phyloP scores from a whole-genome alignment of 768 basidiomycete species.

The Pisolithus microcarpus region DNA sequence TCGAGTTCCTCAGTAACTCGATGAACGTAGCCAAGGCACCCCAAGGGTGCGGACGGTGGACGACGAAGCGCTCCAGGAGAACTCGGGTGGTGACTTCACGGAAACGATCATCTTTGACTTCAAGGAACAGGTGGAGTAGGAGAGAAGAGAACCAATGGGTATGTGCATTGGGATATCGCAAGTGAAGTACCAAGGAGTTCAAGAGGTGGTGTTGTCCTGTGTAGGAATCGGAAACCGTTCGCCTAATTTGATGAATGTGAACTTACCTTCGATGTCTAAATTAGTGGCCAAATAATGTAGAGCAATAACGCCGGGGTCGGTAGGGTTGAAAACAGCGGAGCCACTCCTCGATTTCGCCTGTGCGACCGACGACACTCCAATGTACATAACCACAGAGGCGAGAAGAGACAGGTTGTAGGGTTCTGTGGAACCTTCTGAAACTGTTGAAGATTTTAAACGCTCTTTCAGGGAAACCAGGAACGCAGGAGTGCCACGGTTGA shows the following conservation, averaged over 20 bases:
- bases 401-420: constrained; percentile 83
- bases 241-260: not conserved
- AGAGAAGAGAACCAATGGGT: constrained; percentile 97
- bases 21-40: constrained; percentile 91
- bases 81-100: constrained; percentile 83
- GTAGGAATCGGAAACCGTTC: not conserved
- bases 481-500: constrained; percentile 63
- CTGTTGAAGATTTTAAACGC: constrained; percentile 49
- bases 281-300: constrained; percentile 77
- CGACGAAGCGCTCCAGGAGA: constrained; percentile 88
- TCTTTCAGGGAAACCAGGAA: constrained; percentile 77
- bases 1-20: constrained; percentile 83
- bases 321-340: constrained; percentile 70
- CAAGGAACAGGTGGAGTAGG: constrained; percentile 78
- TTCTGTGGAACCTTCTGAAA: constrained; percentile 43
- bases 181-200: constrained; percentile 86
- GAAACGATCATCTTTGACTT: constrained; percentile 70
- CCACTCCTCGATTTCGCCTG: constrained; percentile 84
- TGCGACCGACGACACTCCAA: constrained; percentile 88
- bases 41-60: constrained; percentile 95
- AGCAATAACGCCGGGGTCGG: constrained; percentile 78
- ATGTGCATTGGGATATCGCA: constrained; percentile 97
- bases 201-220: constrained; percentile 92
- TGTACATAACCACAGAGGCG: constrained; percentile 92
- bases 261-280: constrained; percentile 85